Evolutionary conservation across 768 basidiomycete species (phyloP).

Genomic region (Kwoniella dejecticola): DNA sequence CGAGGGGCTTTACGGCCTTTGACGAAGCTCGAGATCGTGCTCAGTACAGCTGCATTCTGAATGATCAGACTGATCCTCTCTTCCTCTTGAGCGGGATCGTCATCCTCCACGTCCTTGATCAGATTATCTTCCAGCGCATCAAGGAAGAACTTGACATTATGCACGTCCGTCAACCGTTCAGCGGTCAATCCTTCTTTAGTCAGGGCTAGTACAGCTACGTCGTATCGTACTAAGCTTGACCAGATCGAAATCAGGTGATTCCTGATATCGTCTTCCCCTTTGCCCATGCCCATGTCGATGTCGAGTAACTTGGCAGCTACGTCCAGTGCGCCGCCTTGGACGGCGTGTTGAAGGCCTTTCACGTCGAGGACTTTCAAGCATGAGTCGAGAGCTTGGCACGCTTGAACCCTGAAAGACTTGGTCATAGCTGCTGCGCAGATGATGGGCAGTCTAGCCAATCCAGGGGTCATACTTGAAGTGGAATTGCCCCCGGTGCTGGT

Average conservation of each 20-base stretch:
- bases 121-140: slow-evolving; percentile 20
- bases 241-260: slow-evolving; percentile 42
- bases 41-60: slow-evolving; percentile 34
- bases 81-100: not conserved
- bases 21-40: slow-evolving; percentile 37
- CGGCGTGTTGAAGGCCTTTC: slow-evolving; percentile 25
- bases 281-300: slow-evolving; percentile 8
- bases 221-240: slow-evolving; percentile 40
- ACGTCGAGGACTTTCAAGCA: slow-evolving; percentile 30
- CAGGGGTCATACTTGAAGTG: slow-evolving; percentile 3
- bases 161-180: slow-evolving; percentile 14
- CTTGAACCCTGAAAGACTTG: slow-evolving; percentile 19
- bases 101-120: not conserved
- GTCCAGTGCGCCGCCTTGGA: slow-evolving; percentile 42
- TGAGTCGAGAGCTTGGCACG: slow-evolving; percentile 36
- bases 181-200: slow-evolving; percentile 12
- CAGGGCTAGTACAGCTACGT: slow-evolving; percentile 24
- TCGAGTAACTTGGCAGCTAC: slow-evolving; percentile 35
- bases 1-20: slow-evolving; percentile 17
- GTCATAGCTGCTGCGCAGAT: slow-evolving; percentile 39
- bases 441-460: slow-evolving; percentile 40
- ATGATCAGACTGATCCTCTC: slow-evolving; percentile 14
- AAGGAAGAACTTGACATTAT: slow-evolving; percentile 34
- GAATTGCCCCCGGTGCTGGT: too few relatives aligned
- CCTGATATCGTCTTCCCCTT: slow-evolving; percentile 7